Evolutionary conservation across 495 filamentous ascomycete species (phyloP).

Genomic region (Penicillium maclennaniae): DNA sequence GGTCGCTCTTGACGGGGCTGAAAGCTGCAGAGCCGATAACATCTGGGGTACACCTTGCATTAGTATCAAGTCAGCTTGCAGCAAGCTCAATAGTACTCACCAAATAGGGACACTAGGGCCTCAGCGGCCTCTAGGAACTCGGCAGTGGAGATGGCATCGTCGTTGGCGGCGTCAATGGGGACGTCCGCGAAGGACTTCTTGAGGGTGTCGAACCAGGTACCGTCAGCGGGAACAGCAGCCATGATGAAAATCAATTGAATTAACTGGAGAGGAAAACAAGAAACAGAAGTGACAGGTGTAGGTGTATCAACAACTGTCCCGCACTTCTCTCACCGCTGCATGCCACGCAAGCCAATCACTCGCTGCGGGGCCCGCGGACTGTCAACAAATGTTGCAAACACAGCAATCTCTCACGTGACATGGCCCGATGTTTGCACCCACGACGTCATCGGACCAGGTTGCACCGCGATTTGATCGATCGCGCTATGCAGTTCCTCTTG

Average conservation of each 20-base stretch:
- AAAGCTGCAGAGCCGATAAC: slow-evolving; percentile 79
- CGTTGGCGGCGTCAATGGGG: slow-evolving; percentile 63
- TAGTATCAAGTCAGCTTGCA: slow-evolving; percentile 6
- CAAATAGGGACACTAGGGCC: slow-evolving; percentile 79
- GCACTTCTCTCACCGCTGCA: slow-evolving; percentile 23
- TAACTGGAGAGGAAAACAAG: slow-evolving; percentile 9
- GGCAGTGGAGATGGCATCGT: slow-evolving; percentile 72
- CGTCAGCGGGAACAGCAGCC: slow-evolving; percentile 52
- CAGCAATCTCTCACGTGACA: not conserved
- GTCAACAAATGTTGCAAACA: slow-evolving; percentile 23
- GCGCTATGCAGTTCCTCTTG: slow-evolving; percentile 3
- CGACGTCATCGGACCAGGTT: slow-evolving; percentile 31
- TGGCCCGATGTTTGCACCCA: not conserved
- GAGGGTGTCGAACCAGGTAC: slow-evolving; percentile 79
- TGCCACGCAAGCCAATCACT: slow-evolving; percentile 19
- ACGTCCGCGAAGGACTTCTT: slow-evolving; percentile 81
- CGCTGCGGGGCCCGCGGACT: not conserved
- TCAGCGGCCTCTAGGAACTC: slow-evolving; percentile 93
- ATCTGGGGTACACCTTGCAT: slow-evolving; percentile 48
- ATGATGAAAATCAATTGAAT: slow-evolving; percentile 17
- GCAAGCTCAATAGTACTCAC: slow-evolving; percentile 43
- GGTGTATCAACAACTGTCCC: slow-evolving; percentile 10
- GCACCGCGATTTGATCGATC: slow-evolving; percentile 18
- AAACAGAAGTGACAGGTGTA: slow-evolving; percentile 1
- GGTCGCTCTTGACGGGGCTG: slow-evolving; percentile 81